Evolutionary conservation across 805 yeast species (phyloP), one percentile per base, ranked within the genome.

Genomic region (Candida anglica): DNA sequence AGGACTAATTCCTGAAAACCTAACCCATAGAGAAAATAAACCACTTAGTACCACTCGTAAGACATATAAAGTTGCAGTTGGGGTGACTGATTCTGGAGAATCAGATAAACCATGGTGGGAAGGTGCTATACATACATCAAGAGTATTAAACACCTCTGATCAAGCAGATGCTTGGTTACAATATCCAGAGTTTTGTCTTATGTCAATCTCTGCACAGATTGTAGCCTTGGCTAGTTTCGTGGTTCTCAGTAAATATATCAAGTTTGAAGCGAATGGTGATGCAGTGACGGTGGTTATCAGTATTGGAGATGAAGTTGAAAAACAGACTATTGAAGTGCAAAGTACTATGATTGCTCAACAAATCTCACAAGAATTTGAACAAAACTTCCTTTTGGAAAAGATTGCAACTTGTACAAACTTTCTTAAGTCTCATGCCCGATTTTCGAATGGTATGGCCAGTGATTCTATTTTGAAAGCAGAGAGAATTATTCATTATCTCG

Each of bases 1-100:
- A 37, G 73, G 71, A 8, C 48, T 52, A 6, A 47, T 58, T n/a
- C 53, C 52, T 4, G 60, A 53, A 24, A 32, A 36, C 17, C 19
- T 5, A 8, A 18, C 29, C 5, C 11, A 32, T 14, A 25, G 7
- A 11, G 34, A n/a, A 10, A 32, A 24, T 18, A 20, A 23, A 16
- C n/a, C n/a, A n/a, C n/a, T n/a, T n/a, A n/a, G n/a, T n/a, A n/a
- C n/a, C n/a, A n/a, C n/a, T n/a, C n/a, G n/a, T n/a, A 32, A 32
- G 13, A 32, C 28, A 4, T 32, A 25, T 19, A 22, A 32, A 14
- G 28, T 32, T 26, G 10, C 28, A 9, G 15, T 25, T 7, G 29
- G 34, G 13, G 28, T 26, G 4, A 25, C 34, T 13, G 29, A 24
- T 4, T 9, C 15, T 13, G 32, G 32, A 4, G 22, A 24, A 17